Percentiles rank a stretch among this genome's conserved stretches.
Conservation (phyloP, 345 rosid genomes). For the Hevea brasiliensis region DNA sequence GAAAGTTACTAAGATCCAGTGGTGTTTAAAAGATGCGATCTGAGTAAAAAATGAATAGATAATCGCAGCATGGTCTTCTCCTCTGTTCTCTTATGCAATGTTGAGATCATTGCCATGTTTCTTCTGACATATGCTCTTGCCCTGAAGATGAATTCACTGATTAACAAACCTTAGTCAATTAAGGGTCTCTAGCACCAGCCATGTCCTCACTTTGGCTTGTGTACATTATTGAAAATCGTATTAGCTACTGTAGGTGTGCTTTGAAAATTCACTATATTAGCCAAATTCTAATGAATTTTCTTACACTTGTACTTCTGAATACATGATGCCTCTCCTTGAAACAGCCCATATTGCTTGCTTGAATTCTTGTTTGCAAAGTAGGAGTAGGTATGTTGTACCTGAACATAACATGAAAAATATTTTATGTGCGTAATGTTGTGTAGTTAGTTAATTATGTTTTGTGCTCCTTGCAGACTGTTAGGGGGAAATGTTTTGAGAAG, state of each 20-base stretch:
- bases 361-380: background rate
- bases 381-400: background rate
- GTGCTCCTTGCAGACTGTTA: conserved; percentile 54
- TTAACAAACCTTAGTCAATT: background rate
- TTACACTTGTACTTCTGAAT: no score
- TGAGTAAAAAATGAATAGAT: no score
- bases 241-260: background rate
- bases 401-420: background rate
- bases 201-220: background rate
- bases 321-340: background rate
- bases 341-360: background rate
- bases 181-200: background rate
- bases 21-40: no score
- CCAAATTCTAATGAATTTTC: no score
- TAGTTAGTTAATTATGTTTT: background rate
- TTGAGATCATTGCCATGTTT: background rate
- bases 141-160: background rate
- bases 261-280: no score
- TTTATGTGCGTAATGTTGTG: background rate
- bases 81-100: background rate
- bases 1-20: no score
- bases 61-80: no score
- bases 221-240: background rate
- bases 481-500: conserved; percentile 80
- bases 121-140: background rate